Conservation (phyloP, 2,329 filamentous ascomycete genomes). For the Fusarium verrucosum region DNA sequence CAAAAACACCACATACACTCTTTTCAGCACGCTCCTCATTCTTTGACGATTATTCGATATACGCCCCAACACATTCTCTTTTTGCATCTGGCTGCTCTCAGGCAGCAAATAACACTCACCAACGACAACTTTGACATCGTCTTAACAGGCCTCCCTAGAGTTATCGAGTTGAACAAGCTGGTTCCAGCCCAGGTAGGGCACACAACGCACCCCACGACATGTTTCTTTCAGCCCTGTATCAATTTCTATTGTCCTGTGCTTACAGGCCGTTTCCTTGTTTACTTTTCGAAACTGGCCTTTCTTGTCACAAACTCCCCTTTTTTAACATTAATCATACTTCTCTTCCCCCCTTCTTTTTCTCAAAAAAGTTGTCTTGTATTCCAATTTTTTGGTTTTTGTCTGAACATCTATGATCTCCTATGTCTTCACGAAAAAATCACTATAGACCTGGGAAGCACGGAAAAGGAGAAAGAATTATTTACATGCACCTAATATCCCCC, state of each 20-base stretch:
- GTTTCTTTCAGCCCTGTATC: slow-evolving; percentile 33
- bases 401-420: slow-evolving; percentile 41
- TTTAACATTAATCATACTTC: slow-evolving; percentile 31
- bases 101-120: slow-evolving; percentile 1
- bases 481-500: slow-evolving; percentile 44
- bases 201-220: slow-evolving; percentile 35
- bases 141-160: slow-evolving; percentile 17
- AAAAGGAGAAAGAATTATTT: slow-evolving; percentile 42
- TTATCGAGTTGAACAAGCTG: slow-evolving; percentile 30
- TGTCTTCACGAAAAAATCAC: slow-evolving; percentile 42
- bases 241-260: slow-evolving; percentile 37
- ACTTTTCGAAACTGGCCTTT: slow-evolving; percentile 31
- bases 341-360: slow-evolving; percentile 24
- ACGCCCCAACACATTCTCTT: slow-evolving; percentile 21
- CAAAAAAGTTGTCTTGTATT: slow-evolving; percentile 29
- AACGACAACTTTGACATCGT: slow-evolving; percentile 20
- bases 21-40: neutral
- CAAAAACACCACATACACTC: slow-evolving; percentile 12
- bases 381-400: slow-evolving; percentile 18
- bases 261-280: slow-evolving; percentile 37
- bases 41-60: slow-evolving; percentile 10
- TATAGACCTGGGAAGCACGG: slow-evolving; percentile 43
- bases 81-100: slow-evolving; percentile 6
- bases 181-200: slow-evolving; percentile 36
- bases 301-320: slow-evolving; percentile 31